phyloP scores from a whole-genome alignment of 305 asterid species.

The Fraxinus sp. region DNA sequence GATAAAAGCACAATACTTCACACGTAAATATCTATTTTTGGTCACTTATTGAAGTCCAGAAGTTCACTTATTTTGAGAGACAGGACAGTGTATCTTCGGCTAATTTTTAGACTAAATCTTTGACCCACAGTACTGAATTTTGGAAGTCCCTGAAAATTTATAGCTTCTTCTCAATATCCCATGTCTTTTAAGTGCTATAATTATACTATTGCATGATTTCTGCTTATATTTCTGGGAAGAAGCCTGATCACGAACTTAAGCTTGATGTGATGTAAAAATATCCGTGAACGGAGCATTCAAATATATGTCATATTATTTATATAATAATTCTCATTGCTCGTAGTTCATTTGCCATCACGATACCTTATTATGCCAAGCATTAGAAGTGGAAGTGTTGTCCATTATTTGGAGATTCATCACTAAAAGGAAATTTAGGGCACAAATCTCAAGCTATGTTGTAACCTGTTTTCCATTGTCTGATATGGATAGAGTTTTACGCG shows the following conservation, averaged over 20 bases:
- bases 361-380: background rate
- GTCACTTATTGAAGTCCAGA: background rate
- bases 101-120: background rate
- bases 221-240: background rate
- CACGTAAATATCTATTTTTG: background rate
- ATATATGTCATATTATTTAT: background rate
- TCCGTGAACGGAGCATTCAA: background rate
- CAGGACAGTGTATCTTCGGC: background rate
- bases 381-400: background rate
- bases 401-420: background rate
- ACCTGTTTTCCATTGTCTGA: background rate
- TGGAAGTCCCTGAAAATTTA: background rate
- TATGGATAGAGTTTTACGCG: background rate
- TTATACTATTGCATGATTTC: background rate
- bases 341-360: background rate
- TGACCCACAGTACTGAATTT: background rate
- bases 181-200: background rate
- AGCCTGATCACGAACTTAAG: background rate
- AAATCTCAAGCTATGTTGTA: background rate
- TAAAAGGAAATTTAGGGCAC: background rate
- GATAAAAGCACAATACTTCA: background rate
- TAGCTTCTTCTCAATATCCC: background rate
- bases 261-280: background rate
- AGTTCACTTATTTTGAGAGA: background rate
- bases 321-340: background rate